Evolutionary conservation across 441 rosid species (phyloP), one percentile per base, ranked within the genome.

Genomic region (Populus hybrid): DNA sequence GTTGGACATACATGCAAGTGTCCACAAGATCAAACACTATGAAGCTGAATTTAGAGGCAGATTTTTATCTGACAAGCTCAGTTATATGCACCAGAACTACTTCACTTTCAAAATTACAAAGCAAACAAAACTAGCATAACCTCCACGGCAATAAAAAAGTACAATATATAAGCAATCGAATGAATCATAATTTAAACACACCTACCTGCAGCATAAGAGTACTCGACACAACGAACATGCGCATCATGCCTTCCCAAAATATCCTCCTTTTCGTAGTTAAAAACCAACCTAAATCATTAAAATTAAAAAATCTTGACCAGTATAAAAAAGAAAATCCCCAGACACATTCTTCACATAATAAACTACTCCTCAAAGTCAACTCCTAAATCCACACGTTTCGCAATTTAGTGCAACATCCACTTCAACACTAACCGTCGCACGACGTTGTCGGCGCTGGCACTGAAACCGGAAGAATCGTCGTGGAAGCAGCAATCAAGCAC

Each of bases 401-500:
- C 28, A 63, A 24, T 63, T 63, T 40, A 20, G 28, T 3, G 4
- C 6, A 21, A 7, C 2, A 32, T 50, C 21, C 7, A 40, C 63
- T 34, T 61, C 28, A 38, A 72, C n/a, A 83, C 91, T 59, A 59
- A 93, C 98, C 95, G 86, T 72, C 99, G 83, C 30, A 94, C 98
- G 40, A 91, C 86, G 79, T 87, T 73, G 80, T 94, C 99, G 23
- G 89, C 85, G 38, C 96, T 80, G 69, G 90, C 99, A 78, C 96
- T 96, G 76, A 96, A 96, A 6, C 97, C 98, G 36, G 98, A 96
- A 20, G 97, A 94, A 82, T 96, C 99, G 40, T 96, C 99, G 71
- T 96, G 98, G 86, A 96, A 94, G 86, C 98, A 96, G 82, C 99
- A 96, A 76, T 96, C 99, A 6, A 96, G 97, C 10, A 96, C 98